A percentile compares a stretch with the other conserved stretches of the same genome.
phyloP scores from a whole-genome alignment of 768 basidiomycete genomes.

The Lactarius psammicola region DNA sequence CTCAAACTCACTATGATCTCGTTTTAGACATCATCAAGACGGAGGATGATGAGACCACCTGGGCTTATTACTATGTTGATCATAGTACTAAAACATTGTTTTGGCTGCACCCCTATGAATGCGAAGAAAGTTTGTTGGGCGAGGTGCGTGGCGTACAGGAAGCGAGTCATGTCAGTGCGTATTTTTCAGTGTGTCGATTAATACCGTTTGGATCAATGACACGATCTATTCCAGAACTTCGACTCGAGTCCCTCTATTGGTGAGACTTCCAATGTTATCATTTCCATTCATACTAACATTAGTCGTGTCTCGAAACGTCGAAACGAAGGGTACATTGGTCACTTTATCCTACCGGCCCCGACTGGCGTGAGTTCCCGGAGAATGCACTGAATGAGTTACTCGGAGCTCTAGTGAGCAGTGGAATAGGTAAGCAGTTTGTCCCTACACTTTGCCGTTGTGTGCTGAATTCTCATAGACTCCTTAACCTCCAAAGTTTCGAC shows the following conservation, averaged over 20 bases:
- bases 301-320: no score
- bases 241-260: slow-evolving; percentile 20
- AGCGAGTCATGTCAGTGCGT: slow-evolving; percentile 18
- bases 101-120: slow-evolving; percentile 6
- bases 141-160: not conserved
- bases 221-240: slow-evolving; percentile 1
- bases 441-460: not conserved
- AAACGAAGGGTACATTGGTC: slow-evolving; percentile 20
- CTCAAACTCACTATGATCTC: slow-evolving; percentile 9
- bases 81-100: slow-evolving; percentile 9
- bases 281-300: not conserved
- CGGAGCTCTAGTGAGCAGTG: slow-evolving; percentile 6
- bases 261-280: not conserved
- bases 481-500: slow-evolving; percentile 19
- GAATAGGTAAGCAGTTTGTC: slow-evolving; percentile 12
- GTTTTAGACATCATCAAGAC: slow-evolving; percentile 11
- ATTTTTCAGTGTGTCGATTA: not conserved
- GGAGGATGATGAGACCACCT: not conserved
- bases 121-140: not conserved
- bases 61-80: slow-evolving; percentile 21
- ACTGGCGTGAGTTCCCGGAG: not conserved
- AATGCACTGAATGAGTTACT: slow-evolving; percentile 3
- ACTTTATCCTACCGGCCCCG: slow-evolving; percentile 16
- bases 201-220: not conserved
- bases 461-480: slow-evolving; percentile 4